A percentile compares a stretch with the other conserved stretches of the same genome.
Conservation (phyloP, 1,139 yeast genomes). For the Blastobotrys petasosporus region DNA sequence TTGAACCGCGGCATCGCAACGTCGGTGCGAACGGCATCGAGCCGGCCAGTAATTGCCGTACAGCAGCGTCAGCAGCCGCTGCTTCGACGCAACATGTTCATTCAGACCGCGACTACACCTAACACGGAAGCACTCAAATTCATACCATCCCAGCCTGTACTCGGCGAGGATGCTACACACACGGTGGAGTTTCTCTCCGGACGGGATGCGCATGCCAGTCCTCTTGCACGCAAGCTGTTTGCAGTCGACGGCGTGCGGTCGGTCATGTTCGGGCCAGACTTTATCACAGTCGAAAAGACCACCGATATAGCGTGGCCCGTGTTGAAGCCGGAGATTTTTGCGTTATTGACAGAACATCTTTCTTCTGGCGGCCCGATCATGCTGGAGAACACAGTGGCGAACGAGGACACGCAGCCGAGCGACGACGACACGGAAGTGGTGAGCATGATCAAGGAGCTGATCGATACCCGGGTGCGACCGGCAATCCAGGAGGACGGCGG, state of each 20-base stretch:
- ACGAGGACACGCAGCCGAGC: constrained; percentile 41
- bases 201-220: constrained; percentile 67
- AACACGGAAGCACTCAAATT: constrained; percentile 90
- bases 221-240: constrained; percentile 74
- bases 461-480: constrained; percentile 91
- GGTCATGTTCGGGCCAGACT: constrained; percentile 81
- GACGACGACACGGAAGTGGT: constrained; percentile 76
- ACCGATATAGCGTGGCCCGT: constrained; percentile 57
- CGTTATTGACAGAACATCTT: constrained; percentile 75
- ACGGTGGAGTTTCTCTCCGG: constrained; percentile 63
- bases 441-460: constrained; percentile 84
- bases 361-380: constrained; percentile 61
- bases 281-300: constrained; percentile 78
- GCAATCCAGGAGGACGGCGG: constrained; percentile 83
- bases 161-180: constrained; percentile 42
- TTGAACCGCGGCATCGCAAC: too few species aligned
- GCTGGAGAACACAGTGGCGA: constrained; percentile 45
- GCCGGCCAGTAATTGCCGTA: too few species aligned
- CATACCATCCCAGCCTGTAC: constrained; percentile 60
- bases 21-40: too few species aligned
- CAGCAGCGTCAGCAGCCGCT: too few species aligned
- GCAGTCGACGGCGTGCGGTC: constrained; percentile 80
- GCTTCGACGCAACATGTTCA: constrained; percentile 28
- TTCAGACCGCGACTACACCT: constrained; percentile 72
- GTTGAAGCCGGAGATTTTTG: constrained; percentile 82